These are phyloP conservation scores for Heterobasidion annosum DNA, from an alignment of 1,284 basidiomycete genomes.

Conservation along the genomic window DNA sequence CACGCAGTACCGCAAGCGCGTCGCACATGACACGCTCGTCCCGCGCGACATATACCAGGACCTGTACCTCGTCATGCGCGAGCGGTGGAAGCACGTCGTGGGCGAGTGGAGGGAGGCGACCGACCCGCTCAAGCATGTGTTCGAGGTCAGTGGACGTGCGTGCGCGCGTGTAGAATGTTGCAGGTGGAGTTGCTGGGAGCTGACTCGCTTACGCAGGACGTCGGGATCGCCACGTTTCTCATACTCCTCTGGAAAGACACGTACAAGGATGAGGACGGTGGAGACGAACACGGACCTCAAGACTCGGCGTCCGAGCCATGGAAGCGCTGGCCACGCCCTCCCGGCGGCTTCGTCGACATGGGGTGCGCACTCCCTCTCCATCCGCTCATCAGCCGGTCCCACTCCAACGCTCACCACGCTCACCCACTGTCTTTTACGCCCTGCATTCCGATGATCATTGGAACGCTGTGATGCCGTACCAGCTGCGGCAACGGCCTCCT, in stretches of 20 bases:
- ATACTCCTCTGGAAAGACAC: conserved; percentile 85
- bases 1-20: conserved; percentile 80
- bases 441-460: not conserved
- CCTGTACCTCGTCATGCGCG: conserved; percentile 80
- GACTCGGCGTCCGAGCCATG: conserved; percentile 30
- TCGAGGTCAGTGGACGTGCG: conserved; percentile 41
- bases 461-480: not conserved
- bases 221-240: conserved; percentile 87
- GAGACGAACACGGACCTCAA: not conserved
- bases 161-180: conserved; percentile 4
- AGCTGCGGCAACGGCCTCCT: conserved; percentile 87
- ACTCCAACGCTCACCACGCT: not conserved
- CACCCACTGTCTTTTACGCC: not conserved
- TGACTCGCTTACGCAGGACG: conserved; percentile 45
- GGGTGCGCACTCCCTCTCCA: conserved; percentile 42
- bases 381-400: not conserved
- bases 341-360: conserved; percentile 83
- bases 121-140: conserved; percentile 82
- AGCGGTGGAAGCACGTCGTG: conserved; percentile 70
- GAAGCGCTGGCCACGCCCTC: conserved; percentile 68
- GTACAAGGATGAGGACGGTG: conserved; percentile 22
- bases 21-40: conserved; percentile 78
- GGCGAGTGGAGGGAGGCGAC: conserved; percentile 73
- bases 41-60: conserved; percentile 81
- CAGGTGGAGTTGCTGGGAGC: not conserved